Evolutionary conservation across 2,329 filamentous ascomycete genomes (phyloP).

Genomic region (Ascocoryne sarcoides): DNA sequence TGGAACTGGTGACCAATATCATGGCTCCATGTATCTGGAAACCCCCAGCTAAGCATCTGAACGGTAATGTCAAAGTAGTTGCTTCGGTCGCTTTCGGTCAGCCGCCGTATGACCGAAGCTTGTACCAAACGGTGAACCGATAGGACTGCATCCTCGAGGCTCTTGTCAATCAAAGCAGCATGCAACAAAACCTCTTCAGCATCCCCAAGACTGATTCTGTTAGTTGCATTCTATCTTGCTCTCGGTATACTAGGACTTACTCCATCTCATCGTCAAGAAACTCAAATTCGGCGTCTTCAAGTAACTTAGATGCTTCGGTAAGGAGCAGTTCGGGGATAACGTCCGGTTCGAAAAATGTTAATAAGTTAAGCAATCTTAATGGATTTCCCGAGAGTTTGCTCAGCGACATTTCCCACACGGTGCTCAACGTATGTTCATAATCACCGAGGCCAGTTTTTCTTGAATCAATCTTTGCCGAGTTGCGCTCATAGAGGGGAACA

Average conservation of each 20-base stretch:
- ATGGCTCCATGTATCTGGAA: neutral
- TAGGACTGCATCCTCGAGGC: too few relatives aligned
- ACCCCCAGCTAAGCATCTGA: neutral
- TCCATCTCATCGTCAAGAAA: neutral
- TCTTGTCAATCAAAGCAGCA: too few relatives aligned
- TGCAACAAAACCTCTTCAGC: too few relatives aligned
- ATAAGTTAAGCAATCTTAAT: neutral
- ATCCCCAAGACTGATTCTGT: too few relatives aligned
- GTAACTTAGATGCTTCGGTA: neutral
- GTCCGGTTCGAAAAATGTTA: neutral
- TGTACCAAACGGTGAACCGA: neutral
- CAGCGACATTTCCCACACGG: neutral
- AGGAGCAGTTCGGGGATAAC: neutral
- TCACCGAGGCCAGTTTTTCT: neutral
- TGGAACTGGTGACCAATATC: neutral
- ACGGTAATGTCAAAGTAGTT: neutral
- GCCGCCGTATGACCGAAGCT: neutral
- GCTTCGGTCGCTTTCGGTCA: neutral
- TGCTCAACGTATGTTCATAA: neutral
- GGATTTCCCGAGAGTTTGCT: neutral
- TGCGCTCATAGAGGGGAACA: neutral
- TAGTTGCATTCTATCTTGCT: too few relatives aligned
- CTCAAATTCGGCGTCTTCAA: neutral
- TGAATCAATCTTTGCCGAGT: neutral
- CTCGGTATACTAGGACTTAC: too few relatives aligned